phyloP scores from a whole-genome alignment of 495 filamentous ascomycete genomes.

The Penicillium coprophilum region DNA sequence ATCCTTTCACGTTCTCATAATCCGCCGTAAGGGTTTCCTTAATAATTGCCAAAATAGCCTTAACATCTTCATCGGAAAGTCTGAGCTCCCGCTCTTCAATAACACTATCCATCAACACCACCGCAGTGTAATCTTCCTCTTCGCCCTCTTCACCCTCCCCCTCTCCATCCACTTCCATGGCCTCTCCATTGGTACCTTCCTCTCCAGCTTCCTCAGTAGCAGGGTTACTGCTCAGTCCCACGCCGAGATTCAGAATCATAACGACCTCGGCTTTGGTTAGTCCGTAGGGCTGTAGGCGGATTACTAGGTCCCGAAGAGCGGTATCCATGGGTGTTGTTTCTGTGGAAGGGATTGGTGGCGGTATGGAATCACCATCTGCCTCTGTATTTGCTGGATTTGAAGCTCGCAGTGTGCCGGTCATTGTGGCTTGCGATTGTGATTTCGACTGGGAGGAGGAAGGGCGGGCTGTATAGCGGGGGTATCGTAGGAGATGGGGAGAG shows the following conservation, averaged over 20 bases:
- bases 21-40: constrained; percentile 33
- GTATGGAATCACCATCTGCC: constrained; percentile 10
- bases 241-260: constrained; percentile 61
- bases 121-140: constrained; percentile 36
- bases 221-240: constrained; percentile 28
- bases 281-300: constrained; percentile 44
- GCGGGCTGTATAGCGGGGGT: constrained; percentile 32
- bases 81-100: constrained; percentile 48
- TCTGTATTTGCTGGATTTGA: constrained; percentile 18
- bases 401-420: constrained; percentile 25
- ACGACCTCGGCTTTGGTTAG: constrained; percentile 63
- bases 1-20: constrained; percentile 17
- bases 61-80: constrained; percentile 39
- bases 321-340: constrained; percentile 37
- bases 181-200: constrained; percentile 22
- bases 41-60: constrained; percentile 37
- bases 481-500: constrained; percentile 39
- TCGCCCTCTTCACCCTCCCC: constrained; percentile 27
- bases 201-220: constrained; percentile 11
- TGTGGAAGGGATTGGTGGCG: constrained; percentile 4
- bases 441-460: constrained; percentile 23
- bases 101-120: constrained; percentile 43
- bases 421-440: constrained; percentile 30
- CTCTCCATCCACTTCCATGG: constrained; percentile 27
- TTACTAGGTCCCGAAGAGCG: constrained; percentile 42